Conservation (phyloP, 2,329 filamentous ascomycete species). For the Sporothrix variecibatus region DNA sequence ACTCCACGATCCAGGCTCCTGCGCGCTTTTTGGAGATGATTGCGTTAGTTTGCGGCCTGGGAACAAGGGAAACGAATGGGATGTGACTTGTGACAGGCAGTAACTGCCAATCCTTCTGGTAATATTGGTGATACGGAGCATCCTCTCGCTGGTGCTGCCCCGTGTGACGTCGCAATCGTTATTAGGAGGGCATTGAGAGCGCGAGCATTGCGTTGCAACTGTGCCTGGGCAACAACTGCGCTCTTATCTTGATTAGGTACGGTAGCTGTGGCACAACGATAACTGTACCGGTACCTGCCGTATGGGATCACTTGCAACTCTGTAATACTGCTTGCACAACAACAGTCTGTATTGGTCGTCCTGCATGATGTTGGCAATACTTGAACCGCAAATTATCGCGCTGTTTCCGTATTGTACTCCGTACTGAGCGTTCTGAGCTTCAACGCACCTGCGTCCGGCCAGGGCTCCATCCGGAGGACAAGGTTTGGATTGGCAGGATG, state of each 20-base stretch:
- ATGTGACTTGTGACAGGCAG: not conserved
- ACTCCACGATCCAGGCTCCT: not conserved
- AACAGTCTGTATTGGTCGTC: not conserved
- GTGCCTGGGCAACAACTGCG: not conserved
- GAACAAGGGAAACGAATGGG: not conserved
- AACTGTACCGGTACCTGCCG: not conserved
- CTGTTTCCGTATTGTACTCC: not conserved
- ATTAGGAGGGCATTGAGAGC: not conserved
- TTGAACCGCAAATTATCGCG: not conserved
- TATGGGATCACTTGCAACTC: not conserved
- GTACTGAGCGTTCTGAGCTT: not conserved
- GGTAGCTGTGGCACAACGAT: not conserved
- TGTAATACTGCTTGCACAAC: not conserved
- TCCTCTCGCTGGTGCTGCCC: not conserved
- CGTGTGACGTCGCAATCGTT: constrained; percentile 14
- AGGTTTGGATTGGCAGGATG: constrained; percentile 1
- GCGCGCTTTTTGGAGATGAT: not conserved
- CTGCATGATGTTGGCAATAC: constrained; percentile 2
- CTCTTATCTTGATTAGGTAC: not conserved
- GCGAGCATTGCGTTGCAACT: not conserved
- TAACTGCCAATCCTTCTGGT: not conserved
- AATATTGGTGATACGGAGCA: not conserved
- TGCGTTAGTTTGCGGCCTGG: not conserved
- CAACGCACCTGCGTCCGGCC: constrained; percentile 2
- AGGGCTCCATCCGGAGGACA: not conserved